Evolutionary conservation across 2,329 filamentous ascomycete species (phyloP).

Genomic region (Aspergillus sp.): DNA sequence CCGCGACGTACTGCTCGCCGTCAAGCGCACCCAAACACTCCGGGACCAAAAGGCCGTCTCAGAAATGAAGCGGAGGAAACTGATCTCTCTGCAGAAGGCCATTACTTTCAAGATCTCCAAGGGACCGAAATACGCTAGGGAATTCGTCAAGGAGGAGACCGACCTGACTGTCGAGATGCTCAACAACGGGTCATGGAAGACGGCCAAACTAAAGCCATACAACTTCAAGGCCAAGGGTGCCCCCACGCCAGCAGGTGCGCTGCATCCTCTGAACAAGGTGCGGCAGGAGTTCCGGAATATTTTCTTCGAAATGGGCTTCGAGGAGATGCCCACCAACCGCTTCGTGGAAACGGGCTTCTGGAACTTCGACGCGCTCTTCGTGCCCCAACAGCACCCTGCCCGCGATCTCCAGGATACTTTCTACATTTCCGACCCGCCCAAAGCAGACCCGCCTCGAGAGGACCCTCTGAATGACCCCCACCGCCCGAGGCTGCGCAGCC

Average conservation of each 20-base stretch:
- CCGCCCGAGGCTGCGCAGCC: conserved; percentile 28
- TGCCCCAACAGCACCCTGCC: conserved; percentile 94
- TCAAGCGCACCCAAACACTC: conserved; percentile 60
- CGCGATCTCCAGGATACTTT: conserved; percentile 97
- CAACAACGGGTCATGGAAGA: conserved; percentile 78
- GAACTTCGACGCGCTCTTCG: conserved; percentile 96
- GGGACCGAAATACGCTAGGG: conserved; percentile 76
- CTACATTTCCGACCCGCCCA: conserved; percentile 84
- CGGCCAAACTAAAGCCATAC: conserved; percentile 75
- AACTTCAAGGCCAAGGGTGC: conserved; percentile 64
- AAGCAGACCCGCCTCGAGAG: conserved; percentile 57
- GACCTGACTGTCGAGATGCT: conserved; percentile 94
- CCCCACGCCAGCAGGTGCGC: conserved; percentile 38
- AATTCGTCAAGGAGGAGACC: conserved; percentile 87
- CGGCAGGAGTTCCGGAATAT: conserved; percentile 92
- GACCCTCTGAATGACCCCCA: conserved; percentile 41
- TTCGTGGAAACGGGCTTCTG: conserved; percentile 97
- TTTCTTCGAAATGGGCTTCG: conserved; percentile 98
- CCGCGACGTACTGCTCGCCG: conserved; percentile 61
- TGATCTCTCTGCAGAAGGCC: conserved; percentile 73
- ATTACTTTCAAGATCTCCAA: conserved; percentile 77
- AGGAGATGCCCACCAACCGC: conserved; percentile 92
- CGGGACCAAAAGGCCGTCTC: conserved; percentile 64
- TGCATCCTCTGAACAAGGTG: conserved; percentile 73
- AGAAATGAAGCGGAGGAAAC: conserved; percentile 86